Evolutionary conservation across 441 rosid species (phyloP), one percentile per base, ranked within the genome.

Genomic region (Omphalea diandra): DNA sequence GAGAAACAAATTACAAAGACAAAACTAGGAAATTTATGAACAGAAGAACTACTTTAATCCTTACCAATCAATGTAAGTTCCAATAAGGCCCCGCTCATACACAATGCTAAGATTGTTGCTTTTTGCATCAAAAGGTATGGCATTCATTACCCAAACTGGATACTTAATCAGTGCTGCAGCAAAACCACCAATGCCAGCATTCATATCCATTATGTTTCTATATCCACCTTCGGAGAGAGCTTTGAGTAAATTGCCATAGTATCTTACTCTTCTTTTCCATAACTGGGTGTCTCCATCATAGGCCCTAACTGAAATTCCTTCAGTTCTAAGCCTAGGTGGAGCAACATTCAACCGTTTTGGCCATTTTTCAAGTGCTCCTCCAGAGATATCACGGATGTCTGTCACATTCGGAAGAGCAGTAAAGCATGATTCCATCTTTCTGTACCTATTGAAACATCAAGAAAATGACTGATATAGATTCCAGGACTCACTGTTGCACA

Each of bases 141-240:
- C 88, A 80, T 87, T 89, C 90, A 89, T 87, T 4, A 89, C 90
- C 95, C 88, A 89, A 71, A 86, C 75, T 31, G 88, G 86, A 76
- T 81, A 74, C 53, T 79, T 82, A 20, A 18, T 55, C 74, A 86
- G 78, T 10, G 89, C 86, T 40, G 93, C 83, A 27, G 91, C 89
- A 46, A 89, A 89, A 54, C 90, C 81, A 17, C 89, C 85, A 9
- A 81, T 54, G 26, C 80, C 84, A 56, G 89, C 85, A 70, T 89
- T 89, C 95, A 89, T 87, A 64, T 89, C 89, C 80, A 86, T 81
- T 9, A 87, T 10, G 65, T 89, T 89, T 79, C 90, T 83, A 74
- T 78, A 82, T 70, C 74, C 78, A 54, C 87, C 82, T 65, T 57
- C 67, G 18, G 65, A 36, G 4, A 83, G 79, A 59, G 87, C 73